phyloP scores from a whole-genome alignment of 768 basidiomycete genomes.

The Piloderma croceum region DNA sequence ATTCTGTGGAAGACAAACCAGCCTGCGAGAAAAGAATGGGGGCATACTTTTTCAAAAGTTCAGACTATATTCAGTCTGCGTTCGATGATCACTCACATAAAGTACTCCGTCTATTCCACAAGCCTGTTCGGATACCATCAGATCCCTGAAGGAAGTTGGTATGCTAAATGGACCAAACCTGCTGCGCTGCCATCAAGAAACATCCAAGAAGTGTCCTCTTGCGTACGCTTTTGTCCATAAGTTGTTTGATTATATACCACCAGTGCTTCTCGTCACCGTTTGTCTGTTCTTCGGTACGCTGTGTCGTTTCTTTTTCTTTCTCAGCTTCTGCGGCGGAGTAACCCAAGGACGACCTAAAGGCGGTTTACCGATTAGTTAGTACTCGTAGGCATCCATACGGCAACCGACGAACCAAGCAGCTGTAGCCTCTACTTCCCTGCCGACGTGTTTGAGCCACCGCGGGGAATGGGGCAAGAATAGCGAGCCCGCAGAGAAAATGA shows the following conservation, averaged over 20 bases:
- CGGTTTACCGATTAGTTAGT: too few relatives aligned
- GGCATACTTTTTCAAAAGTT: slow-evolving; percentile 29
- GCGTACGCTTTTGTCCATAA: slow-evolving; percentile 24
- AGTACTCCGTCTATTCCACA: slow-evolving; percentile 32
- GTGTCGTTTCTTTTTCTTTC: slow-evolving; percentile 23
- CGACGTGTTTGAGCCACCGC: slow-evolving; percentile 35
- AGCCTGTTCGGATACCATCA: slow-evolving; percentile 19
- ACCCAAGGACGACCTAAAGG: slow-evolving; percentile 18
- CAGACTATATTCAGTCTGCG: neutral
- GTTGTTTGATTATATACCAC: slow-evolving; percentile 13
- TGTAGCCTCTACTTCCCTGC: slow-evolving; percentile 29
- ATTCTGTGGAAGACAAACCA: slow-evolving; percentile 41
- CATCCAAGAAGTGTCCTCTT: slow-evolving; percentile 34
- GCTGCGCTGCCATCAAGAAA: slow-evolving; percentile 41
- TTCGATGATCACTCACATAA: slow-evolving; percentile 17
- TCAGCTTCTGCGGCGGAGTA: slow-evolving; percentile 20
- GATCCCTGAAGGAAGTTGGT: neutral
- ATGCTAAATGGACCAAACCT: slow-evolving; percentile 19
- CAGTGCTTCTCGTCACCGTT: neutral
- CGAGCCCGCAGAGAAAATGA: slow-evolving; percentile 23
- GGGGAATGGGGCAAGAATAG: slow-evolving; percentile 35
- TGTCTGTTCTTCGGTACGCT: slow-evolving; percentile 8
- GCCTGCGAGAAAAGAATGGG: slow-evolving; percentile 46
- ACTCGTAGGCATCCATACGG: too few relatives aligned
- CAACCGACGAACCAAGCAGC: too few relatives aligned